These are phyloP conservation scores for Fusarium sp. DNA, from an alignment of 2,329 filamentous ascomycete species.

Conservation along the genomic window DNA sequence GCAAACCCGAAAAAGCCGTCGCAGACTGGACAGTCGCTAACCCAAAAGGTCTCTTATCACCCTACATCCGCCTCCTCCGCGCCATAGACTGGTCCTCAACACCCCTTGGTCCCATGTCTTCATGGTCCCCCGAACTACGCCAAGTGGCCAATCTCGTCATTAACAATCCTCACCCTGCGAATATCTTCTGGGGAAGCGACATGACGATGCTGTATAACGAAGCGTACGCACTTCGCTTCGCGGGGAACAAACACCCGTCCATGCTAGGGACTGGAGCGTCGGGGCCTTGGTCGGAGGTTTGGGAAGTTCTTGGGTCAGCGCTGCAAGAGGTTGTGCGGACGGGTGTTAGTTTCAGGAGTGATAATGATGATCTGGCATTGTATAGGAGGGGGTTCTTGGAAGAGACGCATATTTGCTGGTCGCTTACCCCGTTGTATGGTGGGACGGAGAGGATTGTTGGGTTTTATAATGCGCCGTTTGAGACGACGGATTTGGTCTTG, in stretches of 20 bases:
- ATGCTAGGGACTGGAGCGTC: slow-evolving; percentile 68
- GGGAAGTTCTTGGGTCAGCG: slow-evolving; percentile 46
- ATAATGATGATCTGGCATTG: slow-evolving; percentile 47
- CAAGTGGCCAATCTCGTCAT: slow-evolving; percentile 53
- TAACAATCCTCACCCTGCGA: slow-evolving; percentile 55
- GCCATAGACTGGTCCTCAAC: slow-evolving; percentile 55
- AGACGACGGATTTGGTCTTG: slow-evolving; percentile 49
- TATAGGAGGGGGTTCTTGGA: slow-evolving; percentile 50
- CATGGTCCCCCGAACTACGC: slow-evolving; percentile 57
- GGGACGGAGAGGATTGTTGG: slow-evolving; percentile 49
- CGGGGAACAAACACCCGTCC: slow-evolving; percentile 69
- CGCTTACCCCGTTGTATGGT: slow-evolving; percentile 51
- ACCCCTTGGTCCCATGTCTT: slow-evolving; percentile 54
- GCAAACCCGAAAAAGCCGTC: slow-evolving; percentile 47
- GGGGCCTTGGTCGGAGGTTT: slow-evolving; percentile 65
- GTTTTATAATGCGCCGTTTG: slow-evolving; percentile 53
- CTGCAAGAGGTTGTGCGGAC: slow-evolving; percentile 51
- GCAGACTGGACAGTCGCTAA: slow-evolving; percentile 48
- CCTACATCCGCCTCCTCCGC: slow-evolving; percentile 44
- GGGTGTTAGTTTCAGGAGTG: slow-evolving; percentile 46
- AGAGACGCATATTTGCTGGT: slow-evolving; percentile 53
- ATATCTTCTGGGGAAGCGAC: slow-evolving; percentile 70
- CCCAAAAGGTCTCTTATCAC: slow-evolving; percentile 45
- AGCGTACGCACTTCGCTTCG: slow-evolving; percentile 63
- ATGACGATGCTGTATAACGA: slow-evolving; percentile 73